These are phyloP conservation scores for Cladophialophora yegresii DNA, from an alignment of 2,329 filamentous ascomycete species.

Conservation along the genomic window DNA sequence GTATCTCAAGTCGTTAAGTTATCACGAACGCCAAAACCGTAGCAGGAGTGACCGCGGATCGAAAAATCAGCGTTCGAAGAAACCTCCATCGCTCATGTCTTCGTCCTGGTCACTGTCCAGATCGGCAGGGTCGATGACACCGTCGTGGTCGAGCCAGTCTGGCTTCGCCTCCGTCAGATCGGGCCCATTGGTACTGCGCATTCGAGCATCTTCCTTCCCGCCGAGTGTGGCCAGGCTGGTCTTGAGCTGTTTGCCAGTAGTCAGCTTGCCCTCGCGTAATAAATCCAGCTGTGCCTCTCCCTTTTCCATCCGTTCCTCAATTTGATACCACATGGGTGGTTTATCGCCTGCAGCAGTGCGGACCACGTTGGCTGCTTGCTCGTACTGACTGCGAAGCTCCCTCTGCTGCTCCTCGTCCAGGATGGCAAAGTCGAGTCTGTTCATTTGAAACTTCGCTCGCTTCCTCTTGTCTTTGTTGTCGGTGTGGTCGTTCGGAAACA, in stretches of 20 bases:
- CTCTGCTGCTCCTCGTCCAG: conserved; percentile 31
- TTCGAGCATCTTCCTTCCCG: conserved; percentile 20
- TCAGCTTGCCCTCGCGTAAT: conserved; percentile 37
- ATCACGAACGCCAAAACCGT: conserved; percentile 6
- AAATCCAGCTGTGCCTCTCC: conserved; percentile 44
- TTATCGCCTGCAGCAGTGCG: conserved; percentile 36
- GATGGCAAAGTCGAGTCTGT: background rate
- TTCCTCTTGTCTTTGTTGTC: conserved; percentile 17
- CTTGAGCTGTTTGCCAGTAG: conserved; percentile 13
- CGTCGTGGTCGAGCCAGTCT: conserved; percentile 30
- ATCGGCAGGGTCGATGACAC: conserved; percentile 28
- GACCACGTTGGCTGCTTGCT: conserved; percentile 24
- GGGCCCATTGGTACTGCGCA: conserved; percentile 15
- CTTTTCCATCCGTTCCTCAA: conserved; percentile 50
- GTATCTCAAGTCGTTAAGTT: conserved; percentile 29
- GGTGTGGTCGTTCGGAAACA: conserved; percentile 49
- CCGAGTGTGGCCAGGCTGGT: conserved; percentile 22
- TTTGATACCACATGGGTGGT: conserved; percentile 48
- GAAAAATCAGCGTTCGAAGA: conserved; percentile 41
- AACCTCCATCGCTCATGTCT: conserved; percentile 43
- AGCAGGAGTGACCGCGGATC: background rate
- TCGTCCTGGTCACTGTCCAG: conserved; percentile 29
- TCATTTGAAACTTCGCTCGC: conserved; percentile 25
- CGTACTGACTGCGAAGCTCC: conserved; percentile 33
- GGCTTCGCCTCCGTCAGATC: conserved; percentile 12